These are phyloP conservation scores for Eucalyptus grandis DNA, from an alignment of 345 rosid genomes.

Conservation along the genomic window DNA sequence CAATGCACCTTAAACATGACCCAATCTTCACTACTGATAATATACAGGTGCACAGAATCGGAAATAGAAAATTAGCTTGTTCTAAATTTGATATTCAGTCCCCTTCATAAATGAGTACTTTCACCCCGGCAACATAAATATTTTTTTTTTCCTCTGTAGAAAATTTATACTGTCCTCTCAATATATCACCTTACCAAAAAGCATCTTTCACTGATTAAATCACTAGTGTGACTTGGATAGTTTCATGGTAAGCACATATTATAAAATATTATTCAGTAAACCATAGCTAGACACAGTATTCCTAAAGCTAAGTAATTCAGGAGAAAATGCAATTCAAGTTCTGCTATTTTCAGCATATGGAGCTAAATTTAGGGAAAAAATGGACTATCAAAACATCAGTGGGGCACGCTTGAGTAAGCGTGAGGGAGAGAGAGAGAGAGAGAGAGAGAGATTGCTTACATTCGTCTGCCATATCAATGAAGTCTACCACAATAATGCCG, in stretches of 20 bases:
- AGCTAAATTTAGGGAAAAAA: not conserved
- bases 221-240: not conserved
- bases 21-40: not conserved
- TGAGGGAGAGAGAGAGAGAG: not conserved
- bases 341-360: not conserved
- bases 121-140: not conserved
- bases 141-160: not conserved
- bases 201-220: not conserved
- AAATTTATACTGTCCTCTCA: not conserved
- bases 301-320: not conserved
- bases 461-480: constrained; percentile 92
- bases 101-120: not conserved
- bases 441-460: constrained; percentile 40
- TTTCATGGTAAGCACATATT: not conserved
- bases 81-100: not conserved
- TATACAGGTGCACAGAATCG: not conserved
- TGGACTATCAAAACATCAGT: not conserved
- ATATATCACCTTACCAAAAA: not conserved
- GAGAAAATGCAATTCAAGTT: not conserved
- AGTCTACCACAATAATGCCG: constrained; percentile 97
- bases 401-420: not conserved
- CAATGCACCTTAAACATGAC: not conserved
- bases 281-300: not conserved
- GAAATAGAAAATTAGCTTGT: not conserved
- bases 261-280: not conserved